Evolutionary conservation across 306 rosid species (phyloP), one percentile per base, ranked within the genome.

Genomic region (Calophaca sinica): DNA sequence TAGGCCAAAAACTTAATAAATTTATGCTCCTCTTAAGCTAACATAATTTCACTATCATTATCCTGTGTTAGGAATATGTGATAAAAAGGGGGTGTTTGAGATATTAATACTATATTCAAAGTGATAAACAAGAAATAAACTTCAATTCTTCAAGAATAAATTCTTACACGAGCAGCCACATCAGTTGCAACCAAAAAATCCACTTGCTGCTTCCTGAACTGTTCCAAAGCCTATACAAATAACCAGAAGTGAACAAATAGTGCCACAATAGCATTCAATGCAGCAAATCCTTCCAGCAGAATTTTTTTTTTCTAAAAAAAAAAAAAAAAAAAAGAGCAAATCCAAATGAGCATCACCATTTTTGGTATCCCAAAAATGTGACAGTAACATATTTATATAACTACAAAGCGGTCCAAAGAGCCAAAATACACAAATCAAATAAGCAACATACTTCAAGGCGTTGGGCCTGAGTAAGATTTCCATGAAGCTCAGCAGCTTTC

Each of bases 401-500:
- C 45, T 10, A 45, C 9, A 45, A 68, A 75, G 59, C 15, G 38
- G 62, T 10, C 9, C 5, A 12, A 28, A 28, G 33, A 71, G 35
- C 36, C 35, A 74, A 73, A 62, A 50, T 42, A 72, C 11, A 46
- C 14, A 59, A 42, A 54, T 57, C 70, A 55, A 4, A 38, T 62
- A 76, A 67, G 53, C n/a, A 68, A 80, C 93, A 70, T 86, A 94
- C 99, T 59, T 86, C 96, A 80, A 96, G 96, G 35, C 99, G 99
- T 85, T 96, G 99, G 71, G 89, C 94, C 81, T 96, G 99, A 49
- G 99, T 90, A 78, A 92, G 97, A 82, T 92, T 89, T 73, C 93
- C 92, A 80, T 96, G 99, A 86, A 96, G 92, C 83, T 96, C 99
- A 70, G 99, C 91, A 73, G 98, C 96, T 74, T 92, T 96, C 64